Conservation (phyloP, 176 grass and related monocot species). For the Avena eriantha region DNA sequence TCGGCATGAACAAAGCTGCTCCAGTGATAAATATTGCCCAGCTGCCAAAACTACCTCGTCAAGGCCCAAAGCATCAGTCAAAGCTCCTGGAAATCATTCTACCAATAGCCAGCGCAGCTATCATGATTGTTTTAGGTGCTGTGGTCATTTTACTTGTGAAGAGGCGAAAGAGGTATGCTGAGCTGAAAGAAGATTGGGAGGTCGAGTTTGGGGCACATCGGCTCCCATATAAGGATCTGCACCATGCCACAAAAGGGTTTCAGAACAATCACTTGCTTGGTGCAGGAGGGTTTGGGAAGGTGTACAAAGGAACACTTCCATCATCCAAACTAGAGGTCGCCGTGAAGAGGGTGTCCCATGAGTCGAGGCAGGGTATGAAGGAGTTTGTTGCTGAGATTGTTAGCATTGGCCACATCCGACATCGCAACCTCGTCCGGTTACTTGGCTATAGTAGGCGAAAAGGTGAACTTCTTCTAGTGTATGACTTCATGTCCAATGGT, state of each 20-base stretch:
- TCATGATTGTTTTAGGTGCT: background rate
- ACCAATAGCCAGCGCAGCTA: conserved; percentile 18
- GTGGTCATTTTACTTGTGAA: background rate
- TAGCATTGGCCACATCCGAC: background rate
- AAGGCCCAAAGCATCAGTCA: background rate
- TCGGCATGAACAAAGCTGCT: conserved; percentile 20
- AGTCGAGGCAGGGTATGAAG: background rate
- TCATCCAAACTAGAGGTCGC: background rate
- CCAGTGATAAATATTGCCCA: conserved; percentile 16
- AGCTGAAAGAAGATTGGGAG: conserved; percentile 44
- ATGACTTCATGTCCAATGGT: conserved; percentile 2
- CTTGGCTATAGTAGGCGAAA: background rate
- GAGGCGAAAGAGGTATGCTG: background rate
- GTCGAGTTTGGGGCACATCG: conserved; percentile 28
- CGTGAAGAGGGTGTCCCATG: background rate
- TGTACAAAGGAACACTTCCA: background rate
- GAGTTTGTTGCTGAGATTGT: conserved; percentile 10
- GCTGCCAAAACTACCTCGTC: conserved; percentile 24
- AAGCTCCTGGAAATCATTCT: conserved; percentile 18
- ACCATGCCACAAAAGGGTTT: conserved; percentile 33
- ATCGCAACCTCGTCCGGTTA: background rate
- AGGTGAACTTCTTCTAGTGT: background rate
- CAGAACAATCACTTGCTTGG: conserved; percentile 20
- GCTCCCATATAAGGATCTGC: conserved; percentile 28
- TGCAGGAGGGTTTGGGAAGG: background rate